These are phyloP conservation scores for Fusarium sp. DNA, from an alignment of 2,329 filamentous ascomycete genomes.

Conservation along the genomic window DNA sequence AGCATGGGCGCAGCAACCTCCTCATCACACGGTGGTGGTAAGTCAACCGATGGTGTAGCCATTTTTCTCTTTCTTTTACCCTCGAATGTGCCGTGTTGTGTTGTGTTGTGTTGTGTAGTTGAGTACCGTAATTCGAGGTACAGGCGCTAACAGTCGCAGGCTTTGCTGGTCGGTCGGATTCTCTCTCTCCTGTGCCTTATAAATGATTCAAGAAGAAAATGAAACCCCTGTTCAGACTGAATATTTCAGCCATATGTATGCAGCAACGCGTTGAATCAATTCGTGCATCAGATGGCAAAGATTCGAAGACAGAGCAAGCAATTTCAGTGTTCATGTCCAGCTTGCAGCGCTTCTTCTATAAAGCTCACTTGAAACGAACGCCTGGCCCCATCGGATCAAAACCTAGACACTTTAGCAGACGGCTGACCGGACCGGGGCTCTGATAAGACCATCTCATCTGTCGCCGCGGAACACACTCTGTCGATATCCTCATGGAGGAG, in stretches of 20 bases:
- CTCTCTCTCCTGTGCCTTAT: slow-evolving; percentile 7
- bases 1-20: slow-evolving; percentile 45
- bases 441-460: slow-evolving; percentile 37
- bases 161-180: neutral
- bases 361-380: slow-evolving; percentile 26
- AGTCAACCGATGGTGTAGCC: slow-evolving; percentile 49
- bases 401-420: slow-evolving; percentile 25
- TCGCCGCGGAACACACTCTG: slow-evolving; percentile 27
- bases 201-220: slow-evolving; percentile 24
- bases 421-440: slow-evolving; percentile 48
- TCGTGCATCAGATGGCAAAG: slow-evolving; percentile 19
- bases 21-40: slow-evolving; percentile 47
- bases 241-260: slow-evolving; percentile 33
- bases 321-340: slow-evolving; percentile 17
- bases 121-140: slow-evolving; percentile 3
- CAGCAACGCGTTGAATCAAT: slow-evolving; percentile 5
- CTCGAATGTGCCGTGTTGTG: neutral
- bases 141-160: neutral
- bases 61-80: slow-evolving; percentile 15
- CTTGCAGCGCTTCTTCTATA: slow-evolving; percentile 40
- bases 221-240: neutral
- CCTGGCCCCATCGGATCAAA: slow-evolving; percentile 22
- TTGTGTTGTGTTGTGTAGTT: neutral
- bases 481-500: slow-evolving; percentile 31
- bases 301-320: slow-evolving; percentile 13